Conservation (phyloP, 495 filamentous ascomycete species). For the Penicillium coffeae region DNA sequence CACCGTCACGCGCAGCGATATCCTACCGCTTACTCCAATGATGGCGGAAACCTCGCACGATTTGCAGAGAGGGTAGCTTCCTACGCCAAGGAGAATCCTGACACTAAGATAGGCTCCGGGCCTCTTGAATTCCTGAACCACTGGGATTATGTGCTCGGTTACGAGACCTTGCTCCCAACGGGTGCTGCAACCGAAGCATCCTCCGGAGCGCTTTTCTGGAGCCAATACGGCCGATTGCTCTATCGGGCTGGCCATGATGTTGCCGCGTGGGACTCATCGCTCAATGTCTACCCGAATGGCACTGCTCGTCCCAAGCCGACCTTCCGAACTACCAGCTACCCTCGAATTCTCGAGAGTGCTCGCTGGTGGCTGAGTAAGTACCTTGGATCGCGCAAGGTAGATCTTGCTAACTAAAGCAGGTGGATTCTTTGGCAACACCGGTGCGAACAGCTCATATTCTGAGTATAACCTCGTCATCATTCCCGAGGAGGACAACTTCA, state of each 20-base stretch:
- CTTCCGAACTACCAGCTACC: constrained; percentile 48
- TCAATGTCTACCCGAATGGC: constrained; percentile 43
- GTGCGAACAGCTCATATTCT: constrained; percentile 32
- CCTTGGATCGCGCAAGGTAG: background rate
- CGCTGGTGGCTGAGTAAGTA: constrained; percentile 39
- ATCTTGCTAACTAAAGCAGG: constrained; percentile 6
- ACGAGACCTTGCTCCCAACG: constrained; percentile 39
- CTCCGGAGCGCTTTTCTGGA: constrained; percentile 50
- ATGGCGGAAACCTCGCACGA: constrained; percentile 41
- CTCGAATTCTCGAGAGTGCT: constrained; percentile 46
- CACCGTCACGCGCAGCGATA: constrained; percentile 54
- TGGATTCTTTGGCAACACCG: constrained; percentile 36
- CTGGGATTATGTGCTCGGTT: constrained; percentile 46
- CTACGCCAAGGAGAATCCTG: constrained; percentile 32
- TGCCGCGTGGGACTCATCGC: constrained; percentile 37
- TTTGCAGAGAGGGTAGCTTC: constrained; percentile 47
- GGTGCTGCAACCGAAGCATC: constrained; percentile 50
- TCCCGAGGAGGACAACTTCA: constrained; percentile 43
- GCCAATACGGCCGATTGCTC: constrained; percentile 48
- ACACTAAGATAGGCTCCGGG: constrained; percentile 34
- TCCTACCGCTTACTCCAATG: constrained; percentile 33
- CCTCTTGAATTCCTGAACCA: constrained; percentile 48
- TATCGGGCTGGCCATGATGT: constrained; percentile 42
- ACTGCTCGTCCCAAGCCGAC: constrained; percentile 42
- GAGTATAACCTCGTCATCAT: constrained; percentile 45